Evolutionary conservation across 106 monocot genomes (phyloP), one percentile per base, ranked within the genome.

Genomic region (Posidonia australis): DNA sequence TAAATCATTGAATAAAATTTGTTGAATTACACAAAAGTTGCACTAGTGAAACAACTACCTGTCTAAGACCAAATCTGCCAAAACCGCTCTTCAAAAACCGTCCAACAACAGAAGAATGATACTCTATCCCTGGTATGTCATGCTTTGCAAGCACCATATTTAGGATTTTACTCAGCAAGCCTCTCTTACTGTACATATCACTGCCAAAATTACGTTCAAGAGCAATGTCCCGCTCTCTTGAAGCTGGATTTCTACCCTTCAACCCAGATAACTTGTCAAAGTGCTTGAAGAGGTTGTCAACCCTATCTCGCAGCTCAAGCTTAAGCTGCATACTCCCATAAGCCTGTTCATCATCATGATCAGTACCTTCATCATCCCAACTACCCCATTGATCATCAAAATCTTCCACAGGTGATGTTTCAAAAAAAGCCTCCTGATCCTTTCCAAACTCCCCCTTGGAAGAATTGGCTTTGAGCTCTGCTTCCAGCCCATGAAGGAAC

Each of bases 51-150:
- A 9, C 2, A 54, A 58, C 45, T 76, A 91, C 98, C 91, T 98
- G 98, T 51, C 91, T 87, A 72, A 98, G 84, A n/a, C 98, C 98
- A 76, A 98, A 85, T 79, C 98, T 84, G 77, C 98, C 91, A 72
- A 98, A 81, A 13, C 98, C 98, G 67, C 91, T 91, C 67, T 98
- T 98, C 18, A 98, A 73, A 62, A 98, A 77, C 20, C 98, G 82
- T 13, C 98, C 91, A 70, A 98, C 87, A 19, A 77, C 87, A 45
- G 91, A 85, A 14, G 98, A 98, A 71, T 98, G 98, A 65, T 91
- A 91, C 49, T 91, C 82, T 44, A 98, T 45, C 51, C 87, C 91
- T 58, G 90, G 87, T 65, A 91, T 43, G 45, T 91, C 90, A 76
- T 69, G 67, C 65, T 79, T 91, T 13, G 70, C 77, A 53, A 98